Evolutionary conservation across 2,329 filamentous ascomycete species (phyloP).

Genomic region (Orbilia javanica): DNA sequence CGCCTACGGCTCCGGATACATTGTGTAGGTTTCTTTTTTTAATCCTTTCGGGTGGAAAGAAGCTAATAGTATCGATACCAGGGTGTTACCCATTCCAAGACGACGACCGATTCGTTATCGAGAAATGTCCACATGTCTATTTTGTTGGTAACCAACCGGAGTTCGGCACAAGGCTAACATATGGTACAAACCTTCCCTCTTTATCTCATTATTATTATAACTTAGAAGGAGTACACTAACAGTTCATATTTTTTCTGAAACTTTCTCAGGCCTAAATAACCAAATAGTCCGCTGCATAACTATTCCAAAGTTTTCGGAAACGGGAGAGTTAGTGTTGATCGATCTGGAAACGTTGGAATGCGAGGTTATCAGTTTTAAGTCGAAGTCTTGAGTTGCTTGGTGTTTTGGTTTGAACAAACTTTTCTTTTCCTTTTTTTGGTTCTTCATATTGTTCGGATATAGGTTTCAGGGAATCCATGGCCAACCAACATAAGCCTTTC

Average conservation of each 20-base stretch:
- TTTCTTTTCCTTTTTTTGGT: not conserved
- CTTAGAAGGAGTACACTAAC: not conserved
- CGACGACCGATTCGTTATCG: constrained; percentile 88
- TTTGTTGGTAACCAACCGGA: constrained; percentile 86
- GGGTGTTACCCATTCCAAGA: constrained; percentile 98
- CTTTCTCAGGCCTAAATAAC: constrained; percentile 69
- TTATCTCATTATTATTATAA: too few relatives aligned
- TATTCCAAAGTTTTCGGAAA: constrained; percentile 83
- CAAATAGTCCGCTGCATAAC: constrained; percentile 83
- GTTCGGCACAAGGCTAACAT: constrained; percentile 79
- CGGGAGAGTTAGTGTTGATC: constrained; percentile 82
- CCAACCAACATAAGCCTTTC: too few relatives aligned
- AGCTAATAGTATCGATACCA: constrained; percentile 64
- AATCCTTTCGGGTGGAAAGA: constrained; percentile 36
- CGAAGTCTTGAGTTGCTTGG: constrained; percentile 21
- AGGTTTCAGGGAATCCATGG: not conserved
- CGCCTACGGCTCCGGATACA: constrained; percentile 95
- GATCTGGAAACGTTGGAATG: constrained; percentile 88
- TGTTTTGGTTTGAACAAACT: not conserved
- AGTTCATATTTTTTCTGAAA: not conserved
- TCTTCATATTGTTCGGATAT: not conserved
- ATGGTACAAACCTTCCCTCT: constrained; percentile 66
- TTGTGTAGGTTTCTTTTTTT: constrained; percentile 75
- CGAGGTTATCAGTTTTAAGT: constrained; percentile 72
- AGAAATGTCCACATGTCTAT: constrained; percentile 85